phyloP scores from a whole-genome alignment of 179 eudicot species.

The Corrigiola litoralis region DNA sequence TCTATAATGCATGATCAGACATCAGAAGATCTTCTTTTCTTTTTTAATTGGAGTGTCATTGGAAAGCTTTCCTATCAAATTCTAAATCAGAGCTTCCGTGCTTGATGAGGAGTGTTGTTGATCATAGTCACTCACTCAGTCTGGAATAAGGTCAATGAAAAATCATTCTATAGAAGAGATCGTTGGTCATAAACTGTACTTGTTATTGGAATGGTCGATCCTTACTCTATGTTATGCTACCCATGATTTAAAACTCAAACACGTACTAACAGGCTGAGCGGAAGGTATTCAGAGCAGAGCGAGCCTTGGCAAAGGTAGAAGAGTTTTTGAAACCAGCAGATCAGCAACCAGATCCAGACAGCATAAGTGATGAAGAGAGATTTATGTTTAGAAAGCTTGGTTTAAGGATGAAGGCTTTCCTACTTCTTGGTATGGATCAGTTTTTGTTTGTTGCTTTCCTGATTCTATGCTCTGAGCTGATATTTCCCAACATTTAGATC shows the following conservation, averaged over 20 bases:
- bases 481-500: not conserved
- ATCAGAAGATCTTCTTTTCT: too few species aligned
- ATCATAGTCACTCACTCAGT: too few species aligned
- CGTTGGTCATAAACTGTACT: too few species aligned
- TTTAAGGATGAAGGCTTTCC: conserved; percentile 84
- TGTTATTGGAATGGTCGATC: too few species aligned
- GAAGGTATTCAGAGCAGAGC: conserved; percentile 67
- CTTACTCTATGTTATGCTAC: not conserved
- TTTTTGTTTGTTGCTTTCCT: conserved; percentile 9
- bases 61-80: too few species aligned
- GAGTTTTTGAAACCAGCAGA: conserved; percentile 64
- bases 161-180: too few species aligned
- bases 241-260: not conserved
- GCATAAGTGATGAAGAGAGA: conserved; percentile 93
- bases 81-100: too few species aligned
- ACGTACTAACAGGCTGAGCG: conserved; percentile 57
- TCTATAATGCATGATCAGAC: too few species aligned
- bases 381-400: conserved; percentile 94
- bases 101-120: too few species aligned
- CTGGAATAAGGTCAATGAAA: too few species aligned
- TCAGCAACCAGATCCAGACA: conserved; percentile 56
- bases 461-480: conserved; percentile 9
- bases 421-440: conserved; percentile 66
- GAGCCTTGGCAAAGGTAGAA: conserved; percentile 73
- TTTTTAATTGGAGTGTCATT: not conserved